Base-by-base conservation (phyloP, 768 basidiomycete species). In the Suillus tomentosus region DNA sequence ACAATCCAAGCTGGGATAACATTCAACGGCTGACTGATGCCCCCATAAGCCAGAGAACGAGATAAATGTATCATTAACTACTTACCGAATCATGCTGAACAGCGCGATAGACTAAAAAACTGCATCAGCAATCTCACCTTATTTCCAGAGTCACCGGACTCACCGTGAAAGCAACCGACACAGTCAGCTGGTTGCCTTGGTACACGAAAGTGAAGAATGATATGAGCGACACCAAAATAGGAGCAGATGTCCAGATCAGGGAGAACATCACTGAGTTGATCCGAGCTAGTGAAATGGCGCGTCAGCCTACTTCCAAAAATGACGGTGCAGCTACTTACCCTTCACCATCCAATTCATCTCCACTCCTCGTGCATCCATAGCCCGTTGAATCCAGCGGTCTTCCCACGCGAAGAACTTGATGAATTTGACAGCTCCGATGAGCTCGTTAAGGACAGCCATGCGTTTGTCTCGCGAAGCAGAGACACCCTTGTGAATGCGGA, bases 101-200 rank as follows among this genome's bases (percentile, higher is more conserved):
- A 96, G 74, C 0, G 93, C 85, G 42, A 97, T 90, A 0, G 94
- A 81, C 85, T 89, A 58, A 2, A 22, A 62, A 27, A 43, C 4
- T 24, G 58, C 34, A 45, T 65, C 39, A 42, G 37, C 22, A 34
- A 59, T n/a, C 45, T 13, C 55, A 42, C 40, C 42, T 19, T 62
- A 15, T 19, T 14, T 8, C 37, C 10, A 22, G 15, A 24, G 51
- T 36, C 9, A 8, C 31, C 24, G 34, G 34, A 78, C 85, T 42
- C 50, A 89, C 89, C 51, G 95, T 96, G 72, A 96, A 96, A 0
- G 96, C 95, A 19, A 87, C 82, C 10, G 89, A 82, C 57, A 95
- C 81, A 0, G 92, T 90, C 55, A 99, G 74, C 72, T 91, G 79
- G 54, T 93, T 84, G 1, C 91, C 90, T 67, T 83, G 85, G 66